These are phyloP conservation scores for Venturia carpophila DNA, from an alignment of 2,329 filamentous ascomycete genomes.

Conservation along the genomic window DNA sequence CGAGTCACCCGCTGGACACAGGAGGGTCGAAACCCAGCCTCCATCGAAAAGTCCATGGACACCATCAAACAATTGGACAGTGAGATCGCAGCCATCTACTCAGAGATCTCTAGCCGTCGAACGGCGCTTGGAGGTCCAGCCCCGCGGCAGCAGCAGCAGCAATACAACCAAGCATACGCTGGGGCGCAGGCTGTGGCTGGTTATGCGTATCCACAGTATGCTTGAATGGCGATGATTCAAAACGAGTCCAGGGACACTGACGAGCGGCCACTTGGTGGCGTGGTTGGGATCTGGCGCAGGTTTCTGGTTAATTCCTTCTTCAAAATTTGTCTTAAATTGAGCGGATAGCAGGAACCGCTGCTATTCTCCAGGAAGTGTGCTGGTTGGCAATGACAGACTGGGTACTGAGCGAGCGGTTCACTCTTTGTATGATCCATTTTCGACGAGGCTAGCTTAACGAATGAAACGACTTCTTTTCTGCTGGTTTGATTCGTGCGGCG, in stretches of 20 bases:
- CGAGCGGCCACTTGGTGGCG: conserved; percentile 3
- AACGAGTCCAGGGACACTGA: not conserved
- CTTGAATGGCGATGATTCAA: not conserved
- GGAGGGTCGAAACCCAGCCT: conserved; percentile 55
- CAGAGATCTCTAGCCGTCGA: conserved; percentile 39
- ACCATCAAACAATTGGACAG: conserved; percentile 63
- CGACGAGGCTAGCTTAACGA: conserved; percentile 6
- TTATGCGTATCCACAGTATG: not conserved
- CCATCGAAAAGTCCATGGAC: conserved; percentile 59
- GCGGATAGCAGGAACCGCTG: conserved; percentile 9
- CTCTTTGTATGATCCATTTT: conserved; percentile 15
- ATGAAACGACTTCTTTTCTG: conserved; percentile 19
- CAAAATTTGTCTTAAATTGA: conserved; percentile 12
- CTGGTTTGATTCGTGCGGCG: conserved; percentile 11
- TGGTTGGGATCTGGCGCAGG: not conserved
- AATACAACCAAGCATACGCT: conserved; percentile 2
- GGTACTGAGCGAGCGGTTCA: conserved; percentile 12
- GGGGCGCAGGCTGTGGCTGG: not conserved
- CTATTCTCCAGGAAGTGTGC: not conserved
- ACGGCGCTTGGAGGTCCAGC: not conserved
- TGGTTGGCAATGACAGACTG: conserved; percentile 10
- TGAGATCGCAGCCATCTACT: conserved; percentile 59
- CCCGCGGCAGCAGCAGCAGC: conserved; percentile 3
- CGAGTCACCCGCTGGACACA: conserved; percentile 30
- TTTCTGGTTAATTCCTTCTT: conserved; percentile 2